Conservation (phyloP, 805 yeast species). For the Myxozyma sirexii region DNA sequence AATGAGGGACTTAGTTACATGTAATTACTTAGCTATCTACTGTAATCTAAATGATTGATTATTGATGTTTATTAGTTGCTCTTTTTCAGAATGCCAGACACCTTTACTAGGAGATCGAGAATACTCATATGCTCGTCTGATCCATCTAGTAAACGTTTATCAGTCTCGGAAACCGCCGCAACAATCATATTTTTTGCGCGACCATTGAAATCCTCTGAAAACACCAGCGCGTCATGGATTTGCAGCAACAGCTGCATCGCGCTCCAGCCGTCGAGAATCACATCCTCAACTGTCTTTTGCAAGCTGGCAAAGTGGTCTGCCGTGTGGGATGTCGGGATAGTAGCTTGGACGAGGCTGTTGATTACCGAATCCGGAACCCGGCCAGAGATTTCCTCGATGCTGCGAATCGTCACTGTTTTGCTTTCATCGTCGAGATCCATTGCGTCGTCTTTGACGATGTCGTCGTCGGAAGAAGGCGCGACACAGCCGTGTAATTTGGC, state of each 20-base stretch:
- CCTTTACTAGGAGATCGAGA: slow-evolving; percentile 49
- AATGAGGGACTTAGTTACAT: too few species aligned
- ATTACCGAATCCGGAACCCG: slow-evolving; percentile 60
- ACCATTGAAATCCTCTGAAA: slow-evolving; percentile 55
- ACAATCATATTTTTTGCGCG: slow-evolving; percentile 68
- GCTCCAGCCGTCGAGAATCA: slow-evolving; percentile 73
- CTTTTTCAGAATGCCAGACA: slow-evolving; percentile 7
- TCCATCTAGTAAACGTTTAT: slow-evolving; percentile 75
- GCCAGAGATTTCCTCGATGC: slow-evolving; percentile 75
- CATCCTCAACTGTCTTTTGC: slow-evolving; percentile 50
- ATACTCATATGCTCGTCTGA: slow-evolving; percentile 86
- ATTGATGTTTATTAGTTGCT: not conserved
- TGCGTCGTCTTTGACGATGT: slow-evolving; percentile 16
- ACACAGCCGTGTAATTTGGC: slow-evolving; percentile 59
- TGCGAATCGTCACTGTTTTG: slow-evolving; percentile 46
- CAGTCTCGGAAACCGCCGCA: slow-evolving; percentile 68
- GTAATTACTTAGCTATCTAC: not conserved
- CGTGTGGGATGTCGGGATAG: slow-evolving; percentile 26
- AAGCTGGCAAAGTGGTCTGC: slow-evolving; percentile 36
- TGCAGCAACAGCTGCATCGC: slow-evolving; percentile 72
- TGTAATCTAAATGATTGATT: too few species aligned
- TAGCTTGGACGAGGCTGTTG: slow-evolving; percentile 45
- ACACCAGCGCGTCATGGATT: slow-evolving; percentile 66
- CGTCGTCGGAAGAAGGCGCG: slow-evolving; percentile 33
- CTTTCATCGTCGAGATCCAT: slow-evolving; percentile 10